Evolutionary conservation across 1,284 basidiomycete species (phyloP), one percentile per base, ranked within the genome.

Genomic region (Trametes polyzona): DNA sequence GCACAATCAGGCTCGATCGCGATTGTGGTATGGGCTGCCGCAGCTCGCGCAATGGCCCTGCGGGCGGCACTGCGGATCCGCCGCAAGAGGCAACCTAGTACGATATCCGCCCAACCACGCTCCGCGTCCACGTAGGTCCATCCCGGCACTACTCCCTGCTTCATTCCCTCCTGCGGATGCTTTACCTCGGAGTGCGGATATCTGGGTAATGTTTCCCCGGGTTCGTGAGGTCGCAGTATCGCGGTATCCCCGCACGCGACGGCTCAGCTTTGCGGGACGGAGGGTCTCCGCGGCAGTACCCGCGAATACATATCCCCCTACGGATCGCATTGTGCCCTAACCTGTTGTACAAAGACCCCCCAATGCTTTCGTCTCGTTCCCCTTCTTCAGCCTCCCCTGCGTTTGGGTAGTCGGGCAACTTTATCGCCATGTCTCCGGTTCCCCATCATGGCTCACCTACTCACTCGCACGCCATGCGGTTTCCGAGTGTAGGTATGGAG

Each of bases 401-500:
- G 36, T 14, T 21, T 19, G 26, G 10, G n/a, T n/a, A n/a, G n/a
- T n/a, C n/a, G n/a, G n/a, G n/a, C n/a, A n/a, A n/a, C n/a, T n/a
- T n/a, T n/a, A n/a, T n/a, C n/a, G n/a, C 12, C 23, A 37, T 52
- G 51, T 24, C 27, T 19, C n/a, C 42, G 21, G 12, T 40, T 7
- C 27, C 32, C 4, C 39, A 36, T 24, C 46, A 55, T n/a, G n/a
- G n/a, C 26, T 33, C 53, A 24, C 30, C 58, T 19, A 52, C 47
- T 5, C 30, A 49, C 11, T 47, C 52, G 47, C 40, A 41, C 14
- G 29, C 47, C 11, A 54, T 50, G 43, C 51, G 40, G 11, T 73
- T 72, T 57, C 65, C 69, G 1, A 59, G 52, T 42, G 59, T 66
- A 8, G 67, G 67, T 2, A 48, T 63, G 60, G 70, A 67, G 46